Evolutionary conservation across 495 filamentous ascomycete species (phyloP).

Genomic region (Peziza echinospora): DNA sequence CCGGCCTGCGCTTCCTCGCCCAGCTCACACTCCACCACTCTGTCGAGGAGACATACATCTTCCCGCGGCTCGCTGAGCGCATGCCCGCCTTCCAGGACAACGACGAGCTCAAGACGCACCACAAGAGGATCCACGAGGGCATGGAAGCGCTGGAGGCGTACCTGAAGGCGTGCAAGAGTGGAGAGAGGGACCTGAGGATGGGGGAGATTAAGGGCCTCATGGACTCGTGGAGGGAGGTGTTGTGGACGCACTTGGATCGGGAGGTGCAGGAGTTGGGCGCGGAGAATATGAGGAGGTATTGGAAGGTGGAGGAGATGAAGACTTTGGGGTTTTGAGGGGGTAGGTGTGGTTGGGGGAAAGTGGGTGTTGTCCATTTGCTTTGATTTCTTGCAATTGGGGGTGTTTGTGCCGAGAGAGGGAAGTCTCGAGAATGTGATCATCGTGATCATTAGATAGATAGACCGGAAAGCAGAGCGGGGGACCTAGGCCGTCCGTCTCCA

Average conservation of each 20-base stretch:
- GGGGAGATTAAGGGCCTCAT: conserved; percentile 28
- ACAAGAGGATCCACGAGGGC: conserved; percentile 58
- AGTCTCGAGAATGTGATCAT: no score
- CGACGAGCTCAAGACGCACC: conserved; percentile 51
- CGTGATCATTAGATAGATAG: no score
- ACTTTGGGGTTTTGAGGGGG: conserved; percentile 40
- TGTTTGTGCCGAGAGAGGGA: no score
- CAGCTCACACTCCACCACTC: conserved; percentile 57
- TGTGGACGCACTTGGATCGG: conserved; percentile 53
- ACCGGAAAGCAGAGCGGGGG: no score
- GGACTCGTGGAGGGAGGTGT: conserved; percentile 35
- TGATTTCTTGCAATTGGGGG: no score
- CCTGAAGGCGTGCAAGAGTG: conserved; percentile 43
- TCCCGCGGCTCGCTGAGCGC: conserved; percentile 49
- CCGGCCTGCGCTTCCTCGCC: conserved; percentile 41
- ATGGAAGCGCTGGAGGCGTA: conserved; percentile 49
- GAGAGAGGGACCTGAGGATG: conserved; percentile 42
- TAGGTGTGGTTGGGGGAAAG: no score
- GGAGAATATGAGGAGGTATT: conserved; percentile 76
- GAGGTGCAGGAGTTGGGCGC: conserved; percentile 49
- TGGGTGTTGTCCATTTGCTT: no score
- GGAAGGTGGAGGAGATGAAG: conserved; percentile 55
- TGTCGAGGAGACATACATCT: conserved; percentile 69
- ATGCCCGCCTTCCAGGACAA: conserved; percentile 63
- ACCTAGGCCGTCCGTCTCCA: no score